These are phyloP conservation scores for Ophiostoma ips DNA, from an alignment of 2,329 filamentous ascomycete species.

Conservation along the genomic window DNA sequence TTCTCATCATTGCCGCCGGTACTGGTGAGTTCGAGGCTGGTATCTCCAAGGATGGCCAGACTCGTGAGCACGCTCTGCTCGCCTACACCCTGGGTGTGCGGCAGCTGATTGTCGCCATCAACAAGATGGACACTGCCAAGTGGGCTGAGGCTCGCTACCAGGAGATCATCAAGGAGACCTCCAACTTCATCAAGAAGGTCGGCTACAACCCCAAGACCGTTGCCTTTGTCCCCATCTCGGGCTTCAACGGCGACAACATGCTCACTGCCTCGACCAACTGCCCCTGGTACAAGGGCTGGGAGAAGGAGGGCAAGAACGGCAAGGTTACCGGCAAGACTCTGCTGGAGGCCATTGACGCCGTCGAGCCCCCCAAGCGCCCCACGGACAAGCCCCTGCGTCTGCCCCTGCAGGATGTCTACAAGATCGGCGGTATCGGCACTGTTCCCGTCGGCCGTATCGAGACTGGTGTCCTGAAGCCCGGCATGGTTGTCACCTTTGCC, in stretches of 20 bases:
- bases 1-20: conserved; percentile 99
- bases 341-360: conserved; percentile 95
- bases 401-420: conserved; percentile 99
- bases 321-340: conserved; percentile 93
- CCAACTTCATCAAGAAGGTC: conserved; percentile 99
- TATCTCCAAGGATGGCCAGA: conserved; percentile 99
- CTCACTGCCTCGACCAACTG: conserved; percentile 76
- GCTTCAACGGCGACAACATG: conserved; percentile 99
- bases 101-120: conserved; percentile 99
- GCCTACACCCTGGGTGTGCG: conserved; percentile 99
- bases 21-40: conserved; percentile 99
- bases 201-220: conserved; percentile 99
- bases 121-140: conserved; percentile 99
- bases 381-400: conserved; percentile 99
- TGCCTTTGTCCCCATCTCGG: conserved; percentile 98
- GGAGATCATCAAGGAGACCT: conserved; percentile 99
- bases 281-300: conserved; percentile 99
- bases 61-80: conserved; percentile 99
- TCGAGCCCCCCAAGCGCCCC: conserved; percentile 84
- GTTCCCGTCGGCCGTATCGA: conserved; percentile 99
- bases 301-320: conserved; percentile 88
- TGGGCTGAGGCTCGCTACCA: conserved; percentile 94
- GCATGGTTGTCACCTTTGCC: conserved; percentile 96
- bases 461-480: conserved; percentile 88
- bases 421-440: conserved; percentile 99